Conservation (phyloP, 2,329 filamentous ascomycete species). For the Thelonectria rubi region DNA sequence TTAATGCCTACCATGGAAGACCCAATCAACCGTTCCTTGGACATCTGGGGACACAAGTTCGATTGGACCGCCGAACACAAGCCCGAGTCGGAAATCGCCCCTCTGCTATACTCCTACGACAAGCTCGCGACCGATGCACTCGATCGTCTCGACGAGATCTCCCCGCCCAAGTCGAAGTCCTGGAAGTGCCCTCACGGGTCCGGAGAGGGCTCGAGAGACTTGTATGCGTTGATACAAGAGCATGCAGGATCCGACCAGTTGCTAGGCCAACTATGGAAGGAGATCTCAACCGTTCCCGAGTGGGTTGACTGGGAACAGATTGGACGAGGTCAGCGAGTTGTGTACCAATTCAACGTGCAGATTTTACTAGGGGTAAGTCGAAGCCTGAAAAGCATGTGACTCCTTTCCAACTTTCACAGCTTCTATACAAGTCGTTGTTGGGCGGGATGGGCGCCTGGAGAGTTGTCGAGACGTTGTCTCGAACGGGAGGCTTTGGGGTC, state of each 20-base stretch:
- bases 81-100: slow-evolving; percentile 65
- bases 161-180: slow-evolving; percentile 42
- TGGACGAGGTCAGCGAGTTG: slow-evolving; percentile 76
- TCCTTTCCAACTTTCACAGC: slow-evolving; percentile 40
- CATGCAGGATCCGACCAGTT: slow-evolving; percentile 66
- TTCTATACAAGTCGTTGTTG: slow-evolving; percentile 72
- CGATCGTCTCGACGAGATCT: slow-evolving; percentile 69
- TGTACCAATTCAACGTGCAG: slow-evolving; percentile 78
- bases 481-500: slow-evolving; percentile 78
- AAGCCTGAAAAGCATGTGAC: no score
- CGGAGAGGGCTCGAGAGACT: slow-evolving; percentile 58
- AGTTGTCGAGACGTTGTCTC: slow-evolving; percentile 76
- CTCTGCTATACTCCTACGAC: slow-evolving; percentile 74
- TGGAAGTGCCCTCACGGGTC: slow-evolving; percentile 43
- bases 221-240: slow-evolving; percentile 70
- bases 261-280: slow-evolving; percentile 66
- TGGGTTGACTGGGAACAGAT: slow-evolving; percentile 86
- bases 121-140: slow-evolving; percentile 72
- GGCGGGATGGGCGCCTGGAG: slow-evolving; percentile 78
- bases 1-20: slow-evolving; percentile 21
- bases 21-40: slow-evolving; percentile 22
- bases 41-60: slow-evolving; percentile 62
- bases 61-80: slow-evolving; percentile 73
- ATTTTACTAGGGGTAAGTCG: slow-evolving; percentile 64
- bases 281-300: slow-evolving; percentile 72